Conservation (phyloP, 2,329 filamentous ascomycete species). For the Cordyceps sp. region DNA sequence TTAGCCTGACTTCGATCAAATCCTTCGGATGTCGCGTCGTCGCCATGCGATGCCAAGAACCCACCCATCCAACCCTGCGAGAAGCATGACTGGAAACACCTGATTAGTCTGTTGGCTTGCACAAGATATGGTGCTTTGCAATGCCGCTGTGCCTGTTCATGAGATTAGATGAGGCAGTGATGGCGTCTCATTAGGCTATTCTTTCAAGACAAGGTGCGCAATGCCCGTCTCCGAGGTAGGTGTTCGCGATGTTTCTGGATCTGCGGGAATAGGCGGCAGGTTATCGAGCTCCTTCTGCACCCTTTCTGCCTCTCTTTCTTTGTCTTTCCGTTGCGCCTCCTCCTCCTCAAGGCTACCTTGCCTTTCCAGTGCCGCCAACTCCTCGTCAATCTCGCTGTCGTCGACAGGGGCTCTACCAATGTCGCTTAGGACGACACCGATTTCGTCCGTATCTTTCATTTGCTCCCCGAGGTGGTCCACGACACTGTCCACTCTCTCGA, state of each 20-base stretch:
- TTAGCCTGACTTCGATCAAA: no score
- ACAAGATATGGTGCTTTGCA: no score
- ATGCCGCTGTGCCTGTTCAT: no score
- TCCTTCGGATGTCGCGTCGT: no score
- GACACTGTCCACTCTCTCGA: slow-evolving; percentile 57
- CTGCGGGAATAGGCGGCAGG: slow-evolving; percentile 21
- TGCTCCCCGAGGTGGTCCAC: slow-evolving; percentile 62
- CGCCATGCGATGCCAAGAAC: no score
- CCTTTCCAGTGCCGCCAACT: slow-evolving; percentile 60
- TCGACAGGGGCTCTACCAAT: slow-evolving; percentile 39
- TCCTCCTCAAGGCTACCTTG: slow-evolving; percentile 37
- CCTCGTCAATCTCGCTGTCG: slow-evolving; percentile 73
- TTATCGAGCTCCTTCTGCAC: slow-evolving; percentile 36
- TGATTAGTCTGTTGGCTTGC: no score
- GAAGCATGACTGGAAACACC: no score
- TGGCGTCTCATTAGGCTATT: no score
- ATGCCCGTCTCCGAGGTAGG: slow-evolving; percentile 22
- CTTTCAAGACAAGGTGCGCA: no score
- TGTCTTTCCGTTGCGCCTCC: slow-evolving; percentile 26
- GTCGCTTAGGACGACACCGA: slow-evolving; percentile 61
- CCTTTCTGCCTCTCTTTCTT: slow-evolving; percentile 29
- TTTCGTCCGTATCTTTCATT: slow-evolving; percentile 69
- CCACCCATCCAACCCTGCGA: no score
- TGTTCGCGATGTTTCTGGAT: slow-evolving; percentile 11
- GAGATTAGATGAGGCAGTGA: no score